A percentile compares a stretch with the other conserved stretches of the same genome.
These are phyloP conservation scores for Syncephalastrum racemosum DNA, from an alignment of 371 early-diverging fungal species.

Conservation along the genomic window DNA sequence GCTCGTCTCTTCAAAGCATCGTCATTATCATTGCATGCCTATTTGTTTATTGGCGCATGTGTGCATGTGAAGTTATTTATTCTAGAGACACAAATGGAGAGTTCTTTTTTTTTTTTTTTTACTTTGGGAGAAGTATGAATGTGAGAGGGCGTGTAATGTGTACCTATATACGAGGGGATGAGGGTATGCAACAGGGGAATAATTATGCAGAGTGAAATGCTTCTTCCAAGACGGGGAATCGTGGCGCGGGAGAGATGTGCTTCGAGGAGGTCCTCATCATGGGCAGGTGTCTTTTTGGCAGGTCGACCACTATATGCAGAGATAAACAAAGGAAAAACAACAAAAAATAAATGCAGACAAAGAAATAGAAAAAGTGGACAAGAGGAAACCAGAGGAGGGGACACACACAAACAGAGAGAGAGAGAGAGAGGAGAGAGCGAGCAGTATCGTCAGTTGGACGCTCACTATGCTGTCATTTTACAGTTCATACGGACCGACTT, in stretches of 20 bases:
- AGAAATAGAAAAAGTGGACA: not conserved
- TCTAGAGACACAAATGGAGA: not conserved
- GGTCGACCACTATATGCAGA: conserved; percentile 10
- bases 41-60: too few species aligned
- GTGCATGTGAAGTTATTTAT: too few species aligned
- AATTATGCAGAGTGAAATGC: too few species aligned
- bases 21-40: too few species aligned
- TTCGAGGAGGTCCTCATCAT: conserved; percentile 1
- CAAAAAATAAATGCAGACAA: not conserved
- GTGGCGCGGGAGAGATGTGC: too few species aligned
- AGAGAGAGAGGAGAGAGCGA: not conserved
- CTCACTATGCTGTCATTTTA: conserved; percentile 7
- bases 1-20: too few species aligned
- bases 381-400: not conserved
- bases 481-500: conserved; percentile 21
- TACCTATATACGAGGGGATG: conserved; percentile 6
- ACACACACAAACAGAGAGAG: not conserved
- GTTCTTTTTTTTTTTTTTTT: conserved; percentile 2
- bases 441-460: not conserved
- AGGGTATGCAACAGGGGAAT: conserved; percentile 3
- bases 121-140: not conserved
- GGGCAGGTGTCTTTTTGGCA: conserved; percentile 7
- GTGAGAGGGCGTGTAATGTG: not conserved
- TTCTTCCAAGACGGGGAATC: too few species aligned
- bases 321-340: conserved; percentile 3